Conservation (phyloP, 345 rosid genomes). For the Dipteronia sinensis region DNA sequence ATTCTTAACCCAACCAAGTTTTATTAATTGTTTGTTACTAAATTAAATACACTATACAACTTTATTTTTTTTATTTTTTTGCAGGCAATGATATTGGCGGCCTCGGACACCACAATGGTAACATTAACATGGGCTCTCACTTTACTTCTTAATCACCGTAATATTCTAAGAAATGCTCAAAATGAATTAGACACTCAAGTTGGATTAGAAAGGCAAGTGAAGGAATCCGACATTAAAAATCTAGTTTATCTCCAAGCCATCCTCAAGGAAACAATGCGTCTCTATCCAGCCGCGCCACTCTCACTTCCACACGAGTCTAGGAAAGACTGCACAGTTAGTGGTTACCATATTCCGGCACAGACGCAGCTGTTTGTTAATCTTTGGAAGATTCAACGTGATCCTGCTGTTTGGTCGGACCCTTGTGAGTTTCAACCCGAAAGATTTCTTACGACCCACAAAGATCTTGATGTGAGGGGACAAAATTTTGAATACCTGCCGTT, state of each 20-base stretch:
- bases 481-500: constrained; percentile 32
- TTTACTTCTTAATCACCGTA: constrained; percentile 20
- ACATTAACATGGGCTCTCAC: constrained; percentile 31
- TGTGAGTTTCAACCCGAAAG: constrained; percentile 31
- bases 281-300: constrained; percentile 27
- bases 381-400: constrained; percentile 35
- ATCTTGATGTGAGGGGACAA: constrained; percentile 27
- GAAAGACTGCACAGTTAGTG: constrained; percentile 27
- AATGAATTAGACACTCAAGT: constrained; percentile 20
- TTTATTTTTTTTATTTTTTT: neutral
- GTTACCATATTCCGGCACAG: constrained; percentile 27
- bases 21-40: no score
- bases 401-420: constrained; percentile 26
- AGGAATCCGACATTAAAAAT: constrained; percentile 24
- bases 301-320: constrained; percentile 20
- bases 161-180: constrained; percentile 21
- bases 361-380: constrained; percentile 25
- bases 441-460: constrained; percentile 16
- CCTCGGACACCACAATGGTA: constrained; percentile 21
- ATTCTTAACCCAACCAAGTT: no score
- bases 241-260: constrained; percentile 33
- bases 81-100: constrained; percentile 25
- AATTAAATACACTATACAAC: no score
- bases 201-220: constrained; percentile 28
- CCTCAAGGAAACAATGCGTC: constrained; percentile 26